These are phyloP conservation scores for Triticum dicoccoides DNA, from an alignment of 176 grass and related monocot genomes.

Conservation along the genomic window DNA sequence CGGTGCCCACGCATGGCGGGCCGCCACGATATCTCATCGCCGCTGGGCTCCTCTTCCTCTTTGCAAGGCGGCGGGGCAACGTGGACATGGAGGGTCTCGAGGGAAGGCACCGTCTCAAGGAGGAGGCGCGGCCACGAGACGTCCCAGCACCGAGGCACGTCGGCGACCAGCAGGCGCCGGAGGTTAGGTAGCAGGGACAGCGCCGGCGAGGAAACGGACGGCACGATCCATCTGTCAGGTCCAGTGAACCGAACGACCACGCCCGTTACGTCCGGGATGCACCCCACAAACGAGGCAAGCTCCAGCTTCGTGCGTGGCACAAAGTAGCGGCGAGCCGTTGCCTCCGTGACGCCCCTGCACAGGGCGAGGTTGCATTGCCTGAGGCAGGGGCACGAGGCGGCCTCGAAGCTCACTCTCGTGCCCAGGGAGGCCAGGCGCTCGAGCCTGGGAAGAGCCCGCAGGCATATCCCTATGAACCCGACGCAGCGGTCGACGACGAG, in stretches of 20 bases:
- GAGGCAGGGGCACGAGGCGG: background rate
- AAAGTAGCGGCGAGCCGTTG: background rate
- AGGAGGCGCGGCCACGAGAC: constrained; percentile 6
- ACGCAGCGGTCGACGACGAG: background rate
- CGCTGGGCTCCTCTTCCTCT: background rate
- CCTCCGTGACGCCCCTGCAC: background rate
- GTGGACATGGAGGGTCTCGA: constrained; percentile 3
- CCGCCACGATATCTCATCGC: background rate
- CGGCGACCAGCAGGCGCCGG: background rate
- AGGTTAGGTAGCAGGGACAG: background rate
- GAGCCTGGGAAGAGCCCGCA: background rate
- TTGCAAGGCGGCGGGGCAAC: background rate
- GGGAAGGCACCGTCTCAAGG: background rate
- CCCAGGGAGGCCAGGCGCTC: background rate
- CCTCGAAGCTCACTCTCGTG: background rate
- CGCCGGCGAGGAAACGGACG: background rate
- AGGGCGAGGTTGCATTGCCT: background rate
- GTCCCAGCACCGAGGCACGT: constrained; percentile 11
- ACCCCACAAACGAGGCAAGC: background rate
- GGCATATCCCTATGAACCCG: background rate
- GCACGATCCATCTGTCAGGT: background rate
- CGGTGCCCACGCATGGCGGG: background rate
- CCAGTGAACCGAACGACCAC: background rate
- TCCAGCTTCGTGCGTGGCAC: background rate
- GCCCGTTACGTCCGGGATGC: background rate